Evolutionary conservation across 495 filamentous ascomycete genomes (phyloP), one percentile per base, ranked within the genome.

Genomic region (Hypoxylon subgilvum): DNA sequence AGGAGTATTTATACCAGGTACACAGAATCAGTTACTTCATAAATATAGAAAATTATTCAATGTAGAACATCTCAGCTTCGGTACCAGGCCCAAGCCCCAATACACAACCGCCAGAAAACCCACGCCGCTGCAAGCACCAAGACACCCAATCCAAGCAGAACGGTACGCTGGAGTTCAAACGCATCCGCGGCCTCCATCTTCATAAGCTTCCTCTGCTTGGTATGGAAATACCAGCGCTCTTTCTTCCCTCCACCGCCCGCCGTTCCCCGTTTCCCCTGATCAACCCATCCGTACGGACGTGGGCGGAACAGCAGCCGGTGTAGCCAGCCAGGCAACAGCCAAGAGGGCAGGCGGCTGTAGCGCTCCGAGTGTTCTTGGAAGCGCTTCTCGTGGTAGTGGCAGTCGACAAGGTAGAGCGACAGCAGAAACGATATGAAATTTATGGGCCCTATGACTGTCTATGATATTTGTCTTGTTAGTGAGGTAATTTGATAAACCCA

Each of bases 351-450:
- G 10, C 65, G 65, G 36, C 62, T 53, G 10, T 52, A 48, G n/a
- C 31, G 28, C 28, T 73, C 62, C 31, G 75, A 53, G 57, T 75
- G 74, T 46, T 64, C 67, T 45, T 72, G 74, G 27, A 72, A 61
- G 23, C 76, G 73, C 9, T 51, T 66, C 16, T 63, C 64, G 7
- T 70, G 67, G 65, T 81, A 70, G n/a, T 69, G 69, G 13, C 69
- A 57, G 69, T 82, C 79, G 48, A 84, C 67, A 5, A 82, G 52
- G 52, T 69, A 68, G 27, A 84, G 75, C 10, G 80, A 82, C 46
- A 83, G 16, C 57, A 84, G 40, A 71, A 84, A 84, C 13, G 78
- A 71, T 46, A 80, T 46, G 65, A 84, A 74, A 43, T 76, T 68
- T 13, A 82, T 39, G 1, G 80, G 80, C 2, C 79, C 76, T 60